Evolutionary conservation across 2,329 filamentous ascomycete species (phyloP), one percentile per base, ranked within the genome.

Genomic region (Exophiala xenobiotica): DNA sequence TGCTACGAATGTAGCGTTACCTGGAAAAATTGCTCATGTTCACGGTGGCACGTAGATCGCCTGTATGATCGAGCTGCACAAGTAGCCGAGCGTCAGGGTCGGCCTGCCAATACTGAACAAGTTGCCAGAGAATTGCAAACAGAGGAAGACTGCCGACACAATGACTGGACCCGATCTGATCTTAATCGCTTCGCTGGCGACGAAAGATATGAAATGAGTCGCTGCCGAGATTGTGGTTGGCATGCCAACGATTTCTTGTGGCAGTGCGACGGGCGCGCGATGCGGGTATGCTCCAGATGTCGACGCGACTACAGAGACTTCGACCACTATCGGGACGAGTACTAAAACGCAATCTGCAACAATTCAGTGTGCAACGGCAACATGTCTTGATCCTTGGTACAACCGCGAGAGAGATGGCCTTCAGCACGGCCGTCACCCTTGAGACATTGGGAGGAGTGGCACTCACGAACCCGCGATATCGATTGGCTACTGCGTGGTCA

Each of bases 21-120:
- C 12, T 68, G 66, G 66, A 64, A 63, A 38, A 54, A 18, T 3
- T 68, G 64, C 29, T 4, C 42, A 24, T 68, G 65, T 33, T 37
- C 12, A 19, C 29, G 54, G 7, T 68, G 61, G 61, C 43, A 62
- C 19, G 61, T 66, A 53, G 24, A 55, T 16, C 54, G 60, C 16
- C 58, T 67, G 8, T 6, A 57, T 24, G 53, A 39, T 22, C 43
- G 52, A 33, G 60, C 53, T 18, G 40, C 33, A 19, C 51, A 39
- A 12, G 41, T 60, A 6, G 56, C 57, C 6, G 48, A 24, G 23
- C 58, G 52, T 31, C 45, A 49, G 23, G 20, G 18, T n/a, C 18
- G 12, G 20, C 49, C n/a, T n/a, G n/a, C n/a, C n/a, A n/a, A n/a
- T n/a, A 19, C 40, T 6, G 40, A 46, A 19, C 18, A 26, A 26